Evolutionary conservation across 169 alveolate genomes (phyloP).

Genomic region (Eimeria acervulina): DNA sequence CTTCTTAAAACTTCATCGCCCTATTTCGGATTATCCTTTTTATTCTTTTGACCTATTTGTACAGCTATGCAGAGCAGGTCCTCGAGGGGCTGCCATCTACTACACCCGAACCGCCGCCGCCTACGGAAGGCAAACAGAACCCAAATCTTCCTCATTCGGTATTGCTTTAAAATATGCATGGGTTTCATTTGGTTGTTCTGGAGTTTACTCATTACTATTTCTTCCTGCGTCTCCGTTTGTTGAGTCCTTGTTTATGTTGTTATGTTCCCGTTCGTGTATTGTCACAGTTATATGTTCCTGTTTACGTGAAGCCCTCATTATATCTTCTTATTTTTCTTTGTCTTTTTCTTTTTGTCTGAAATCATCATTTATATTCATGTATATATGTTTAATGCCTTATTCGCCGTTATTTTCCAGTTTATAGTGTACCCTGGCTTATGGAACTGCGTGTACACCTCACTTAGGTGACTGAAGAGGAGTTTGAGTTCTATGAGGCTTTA

Average conservation of each 20-base stretch:
- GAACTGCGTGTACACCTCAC: not conserved
- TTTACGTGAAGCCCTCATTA: no score
- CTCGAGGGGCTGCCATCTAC: constrained; percentile 47
- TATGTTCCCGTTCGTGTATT: no score
- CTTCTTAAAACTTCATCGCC: not conserved
- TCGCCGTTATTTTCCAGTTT: not conserved
- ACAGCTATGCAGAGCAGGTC: constrained; percentile 64
- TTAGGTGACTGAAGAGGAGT: constrained; percentile 85
- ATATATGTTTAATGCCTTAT: no score
- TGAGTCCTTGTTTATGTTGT: not conserved
- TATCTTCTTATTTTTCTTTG: not conserved
- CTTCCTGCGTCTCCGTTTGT: no score
- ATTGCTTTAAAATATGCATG: not conserved
- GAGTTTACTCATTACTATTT: no score
- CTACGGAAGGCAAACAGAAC: constrained; percentile 49
- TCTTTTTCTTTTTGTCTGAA: not conserved
- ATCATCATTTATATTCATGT: not conserved
- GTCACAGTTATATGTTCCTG: no score
- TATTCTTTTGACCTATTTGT: not conserved
- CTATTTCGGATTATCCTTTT: not conserved
- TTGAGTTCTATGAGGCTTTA: constrained; percentile 84
- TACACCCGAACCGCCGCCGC: constrained; percentile 61
- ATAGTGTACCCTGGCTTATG: no score
- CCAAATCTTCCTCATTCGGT: constrained; percentile 70
- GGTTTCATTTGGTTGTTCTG: no score